These are phyloP conservation scores for Zygosaccharomyces sapae DNA, from an alignment of 1,139 yeast genomes.

Conservation along the genomic window DNA sequence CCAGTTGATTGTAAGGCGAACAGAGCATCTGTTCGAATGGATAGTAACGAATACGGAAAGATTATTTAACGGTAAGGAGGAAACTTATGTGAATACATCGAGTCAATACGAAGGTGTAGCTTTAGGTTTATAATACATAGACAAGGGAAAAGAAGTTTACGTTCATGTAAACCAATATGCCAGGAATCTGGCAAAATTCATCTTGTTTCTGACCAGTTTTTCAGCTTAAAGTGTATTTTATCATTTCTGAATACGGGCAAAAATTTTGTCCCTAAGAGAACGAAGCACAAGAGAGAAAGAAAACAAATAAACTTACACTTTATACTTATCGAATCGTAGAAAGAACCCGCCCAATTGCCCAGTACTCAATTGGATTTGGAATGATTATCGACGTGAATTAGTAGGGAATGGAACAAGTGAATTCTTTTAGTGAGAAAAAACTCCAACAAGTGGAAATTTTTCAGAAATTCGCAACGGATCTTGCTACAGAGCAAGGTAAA, in stretches of 20 bases:
- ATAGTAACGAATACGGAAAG: conserved; percentile 19
- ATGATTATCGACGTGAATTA: conserved; percentile 1
- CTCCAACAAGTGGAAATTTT: conserved; percentile 40
- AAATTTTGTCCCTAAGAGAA: background rate
- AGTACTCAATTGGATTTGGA: conserved; percentile 1
- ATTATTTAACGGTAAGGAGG: conserved; percentile 16
- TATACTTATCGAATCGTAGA: conserved; percentile 5
- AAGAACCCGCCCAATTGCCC: conserved; percentile 13
- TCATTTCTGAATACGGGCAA: background rate
- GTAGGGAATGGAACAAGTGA: conserved; percentile 37
- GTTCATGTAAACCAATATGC: background rate
- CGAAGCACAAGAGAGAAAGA: background rate
- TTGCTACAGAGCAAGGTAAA: conserved; percentile 14
- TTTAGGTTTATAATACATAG: conserved; percentile 26
- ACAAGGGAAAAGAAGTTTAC: background rate
- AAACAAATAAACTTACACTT: background rate
- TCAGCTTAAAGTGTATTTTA: background rate
- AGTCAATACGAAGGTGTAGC: conserved; percentile 38
- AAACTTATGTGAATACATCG: conserved; percentile 32
- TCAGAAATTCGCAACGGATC: conserved; percentile 34
- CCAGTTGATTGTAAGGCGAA: conserved; percentile 27
- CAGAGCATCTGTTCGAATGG: conserved; percentile 31
- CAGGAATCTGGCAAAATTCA: background rate
- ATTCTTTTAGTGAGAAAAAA: conserved; percentile 37
- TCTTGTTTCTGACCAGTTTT: background rate